These are phyloP conservation scores for Yamadazyma dendronema DNA, from an alignment of 1,139 yeast genomes.

Conservation along the genomic window DNA sequence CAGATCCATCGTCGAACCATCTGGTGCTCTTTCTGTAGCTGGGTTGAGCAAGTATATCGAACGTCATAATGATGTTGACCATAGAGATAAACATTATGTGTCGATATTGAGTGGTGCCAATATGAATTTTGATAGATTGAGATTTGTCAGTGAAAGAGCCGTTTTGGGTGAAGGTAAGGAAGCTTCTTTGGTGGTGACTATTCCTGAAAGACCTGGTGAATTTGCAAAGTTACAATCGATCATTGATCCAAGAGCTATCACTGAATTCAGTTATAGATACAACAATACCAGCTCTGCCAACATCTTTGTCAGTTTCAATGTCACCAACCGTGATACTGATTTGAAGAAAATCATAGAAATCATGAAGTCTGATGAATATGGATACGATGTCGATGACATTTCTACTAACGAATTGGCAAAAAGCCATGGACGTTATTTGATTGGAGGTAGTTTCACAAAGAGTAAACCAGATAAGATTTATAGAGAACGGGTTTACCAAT, in stretches of 20 bases:
- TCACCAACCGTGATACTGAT: conserved; percentile 65
- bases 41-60: conserved; percentile 83
- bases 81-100: conserved; percentile 69
- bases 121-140: conserved; percentile 93
- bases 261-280: conserved; percentile 90
- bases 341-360: conserved; percentile 36
- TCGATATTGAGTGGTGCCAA: conserved; percentile 90
- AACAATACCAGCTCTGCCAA: conserved; percentile 59
- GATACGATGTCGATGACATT: conserved; percentile 74
- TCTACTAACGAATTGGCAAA: conserved; percentile 94
- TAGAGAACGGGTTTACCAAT: conserved; percentile 74
- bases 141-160: conserved; percentile 98
- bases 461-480: conserved; percentile 38
- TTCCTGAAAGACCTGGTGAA: conserved; percentile 92
- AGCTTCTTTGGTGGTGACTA: conserved; percentile 83
- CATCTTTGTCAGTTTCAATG: conserved; percentile 85
- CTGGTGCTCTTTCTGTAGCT: conserved; percentile 95
- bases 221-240: conserved; percentile 72
- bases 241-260: conserved; percentile 82
- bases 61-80: conserved; percentile 66
- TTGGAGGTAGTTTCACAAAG: conserved; percentile 60
- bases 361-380: conserved; percentile 37
- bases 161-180: conserved; percentile 97
- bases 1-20: conserved; percentile 90
- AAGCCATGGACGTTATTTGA: conserved; percentile 91